Base-by-base conservation (phyloP, 2,329 filamentous ascomycete genomes). In the Ophioceras dolichostomum region DNA sequence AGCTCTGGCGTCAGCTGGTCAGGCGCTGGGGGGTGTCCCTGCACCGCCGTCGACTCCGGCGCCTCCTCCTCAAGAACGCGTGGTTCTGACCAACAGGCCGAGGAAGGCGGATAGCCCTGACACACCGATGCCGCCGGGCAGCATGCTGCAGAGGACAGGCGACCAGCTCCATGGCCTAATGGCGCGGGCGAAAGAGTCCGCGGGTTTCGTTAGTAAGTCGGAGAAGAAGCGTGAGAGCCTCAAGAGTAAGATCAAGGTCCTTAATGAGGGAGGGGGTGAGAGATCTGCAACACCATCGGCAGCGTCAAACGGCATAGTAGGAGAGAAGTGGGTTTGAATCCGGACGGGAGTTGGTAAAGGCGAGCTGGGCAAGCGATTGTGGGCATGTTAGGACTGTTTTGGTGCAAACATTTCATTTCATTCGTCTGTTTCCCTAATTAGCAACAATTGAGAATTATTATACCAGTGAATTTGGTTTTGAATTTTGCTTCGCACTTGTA, bases 101-200 rank as follows among this genome's bases (percentile, higher is more conserved):
- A 30, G 37, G 13, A 22, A 20, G 12, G 24, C 21, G 4, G 28
- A 32, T 12, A 34, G 37, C 3, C 37, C 40, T 9, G 34, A 34
- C 31, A 39, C 37, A 31, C 40, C 40, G 13, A 5, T 39, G 24
- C 40, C 40, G 3, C 26, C 10, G 10, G 35, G 27, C 8, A 26
- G 22, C 22, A 14, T 37, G 35, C 12, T 37, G n/a, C 35, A 37
- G 9, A 37, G 29, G 14, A 37, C 35, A 10, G 32, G 32, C 14
- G 32, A 34, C 14, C 32, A 34, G 6, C 24, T 34, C 21, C 35
- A 37, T 3, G 35, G 35, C 8, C 18, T 31, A 19, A 17, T 37
- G 7, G 35, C 28, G 5, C 27, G 26, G 14, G 35, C 35, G 8
- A 37, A 31, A 19, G 24, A 33, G 31, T 19, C 31, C 6, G 31